Evolutionary conservation across 768 basidiomycete genomes (phyloP).

Genomic region (Pisolithus microcarpus): DNA sequence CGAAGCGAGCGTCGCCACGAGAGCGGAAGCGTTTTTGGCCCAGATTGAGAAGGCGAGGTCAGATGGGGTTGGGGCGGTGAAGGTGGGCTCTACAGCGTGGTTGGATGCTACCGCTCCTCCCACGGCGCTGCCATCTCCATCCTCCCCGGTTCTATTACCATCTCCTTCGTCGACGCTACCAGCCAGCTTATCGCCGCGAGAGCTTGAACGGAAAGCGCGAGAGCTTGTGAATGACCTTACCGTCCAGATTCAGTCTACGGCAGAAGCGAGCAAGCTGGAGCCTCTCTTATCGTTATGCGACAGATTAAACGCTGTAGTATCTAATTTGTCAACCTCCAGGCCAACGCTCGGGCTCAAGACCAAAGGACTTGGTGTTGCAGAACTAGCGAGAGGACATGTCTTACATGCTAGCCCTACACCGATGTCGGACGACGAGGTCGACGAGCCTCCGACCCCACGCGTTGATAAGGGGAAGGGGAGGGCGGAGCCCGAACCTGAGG

Average conservation of each 20-base stretch:
- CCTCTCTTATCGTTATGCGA: conserved; percentile 71
- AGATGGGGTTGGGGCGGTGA: conserved; percentile 1
- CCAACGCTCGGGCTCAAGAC: conserved; percentile 39
- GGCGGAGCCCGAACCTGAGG: conserved; percentile 61
- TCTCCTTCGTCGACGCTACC: conserved; percentile 8
- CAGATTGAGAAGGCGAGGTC: conserved; percentile 29
- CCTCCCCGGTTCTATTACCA: conserved; percentile 15
- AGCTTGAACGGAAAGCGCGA: conserved; percentile 44
- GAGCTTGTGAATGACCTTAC: conserved; percentile 47
- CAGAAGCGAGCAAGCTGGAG: conserved; percentile 55
- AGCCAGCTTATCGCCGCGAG: conserved; percentile 11
- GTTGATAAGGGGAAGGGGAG: conserved; percentile 75
- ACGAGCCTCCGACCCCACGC: conserved; percentile 47
- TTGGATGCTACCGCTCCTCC: neutral
- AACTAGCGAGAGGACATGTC: conserved; percentile 25
- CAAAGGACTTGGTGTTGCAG: conserved; percentile 18
- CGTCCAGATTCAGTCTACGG: conserved; percentile 45
- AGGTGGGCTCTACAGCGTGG: too few species aligned
- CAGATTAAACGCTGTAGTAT: conserved; percentile 50
- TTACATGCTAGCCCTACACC: conserved; percentile 2
- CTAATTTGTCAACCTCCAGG: conserved; percentile 37
- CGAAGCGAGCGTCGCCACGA: neutral
- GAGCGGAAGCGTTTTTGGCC: conserved; percentile 23
- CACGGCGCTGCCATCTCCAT: neutral
- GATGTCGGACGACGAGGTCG: conserved; percentile 20